Percentiles rank a stretch among this genome's conserved stretches.
phyloP scores from a whole-genome alignment of 495 filamentous ascomycete species.

The Collariella sp. region DNA sequence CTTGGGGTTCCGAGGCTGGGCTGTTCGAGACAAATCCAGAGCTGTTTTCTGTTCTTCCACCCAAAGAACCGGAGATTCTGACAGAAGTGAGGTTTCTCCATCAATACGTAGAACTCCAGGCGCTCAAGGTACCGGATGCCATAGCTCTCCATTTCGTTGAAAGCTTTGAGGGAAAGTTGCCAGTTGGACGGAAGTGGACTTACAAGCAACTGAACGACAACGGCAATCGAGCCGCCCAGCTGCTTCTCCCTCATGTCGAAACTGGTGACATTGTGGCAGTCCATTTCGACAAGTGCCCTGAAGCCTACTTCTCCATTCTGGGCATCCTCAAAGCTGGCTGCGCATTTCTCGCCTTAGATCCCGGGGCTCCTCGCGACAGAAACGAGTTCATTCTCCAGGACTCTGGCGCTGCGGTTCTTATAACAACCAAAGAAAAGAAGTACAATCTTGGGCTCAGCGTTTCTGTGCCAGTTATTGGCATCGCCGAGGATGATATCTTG shows the following conservation, averaged over 20 bases:
- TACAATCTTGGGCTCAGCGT: constrained; percentile 23
- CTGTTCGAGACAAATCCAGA: constrained; percentile 16
- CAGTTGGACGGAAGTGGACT: constrained; percentile 45
- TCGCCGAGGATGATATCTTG: constrained; percentile 31
- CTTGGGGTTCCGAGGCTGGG: constrained; percentile 21
- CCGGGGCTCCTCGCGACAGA: constrained; percentile 50
- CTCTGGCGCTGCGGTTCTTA: constrained; percentile 45
- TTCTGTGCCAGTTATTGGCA: constrained; percentile 28
- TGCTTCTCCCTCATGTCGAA: constrained; percentile 35
- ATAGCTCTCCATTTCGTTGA: constrained; percentile 55
- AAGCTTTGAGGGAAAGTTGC: constrained; percentile 21
- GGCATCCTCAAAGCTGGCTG: constrained; percentile 77
- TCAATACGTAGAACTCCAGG: constrained; percentile 49
- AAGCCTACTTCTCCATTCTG: constrained; percentile 68
- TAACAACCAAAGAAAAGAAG: constrained; percentile 33
- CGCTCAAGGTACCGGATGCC: constrained; percentile 33
- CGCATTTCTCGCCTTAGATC: constrained; percentile 70
- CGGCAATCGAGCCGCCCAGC: constrained; percentile 51
- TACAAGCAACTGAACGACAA: constrained; percentile 52
- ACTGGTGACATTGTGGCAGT: constrained; percentile 56
- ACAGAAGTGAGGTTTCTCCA: constrained; percentile 46
- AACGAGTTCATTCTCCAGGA: constrained; percentile 59
- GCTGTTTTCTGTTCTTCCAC: constrained; percentile 49
- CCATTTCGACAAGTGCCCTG: constrained; percentile 73
- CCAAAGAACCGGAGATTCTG: constrained; percentile 37